Conservation (phyloP, 2,329 filamentous ascomycete species). For the Xenosphaeropsis pyriputrescens region DNA sequence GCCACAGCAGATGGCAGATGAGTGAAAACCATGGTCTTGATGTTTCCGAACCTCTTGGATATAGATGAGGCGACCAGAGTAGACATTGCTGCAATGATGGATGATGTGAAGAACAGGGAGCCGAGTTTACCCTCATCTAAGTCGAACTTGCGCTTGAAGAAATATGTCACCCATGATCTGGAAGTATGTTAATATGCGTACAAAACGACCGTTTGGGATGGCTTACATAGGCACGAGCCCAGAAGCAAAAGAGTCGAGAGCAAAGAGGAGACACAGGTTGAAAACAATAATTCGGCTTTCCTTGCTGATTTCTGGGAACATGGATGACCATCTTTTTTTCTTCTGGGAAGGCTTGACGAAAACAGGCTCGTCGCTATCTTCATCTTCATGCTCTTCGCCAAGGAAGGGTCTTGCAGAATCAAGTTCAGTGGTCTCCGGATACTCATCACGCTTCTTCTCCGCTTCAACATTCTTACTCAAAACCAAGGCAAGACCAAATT, state of each 20-base stretch:
- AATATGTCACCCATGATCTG: constrained; percentile 43
- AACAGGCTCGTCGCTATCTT: background rate
- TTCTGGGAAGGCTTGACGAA: constrained; percentile 3
- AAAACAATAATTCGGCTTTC: constrained; percentile 38
- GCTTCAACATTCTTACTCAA: constrained; percentile 27
- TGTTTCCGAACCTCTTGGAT: constrained; percentile 41
- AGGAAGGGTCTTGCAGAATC: constrained; percentile 8
- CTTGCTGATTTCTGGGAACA: constrained; percentile 42
- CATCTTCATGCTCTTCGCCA: constrained; percentile 7
- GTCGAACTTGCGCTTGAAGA: constrained; percentile 32
- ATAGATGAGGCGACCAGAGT: constrained; percentile 38
- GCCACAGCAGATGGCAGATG: constrained; percentile 56
- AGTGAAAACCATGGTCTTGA: constrained; percentile 65
- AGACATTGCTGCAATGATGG: constrained; percentile 33
- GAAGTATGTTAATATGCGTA: constrained; percentile 22
- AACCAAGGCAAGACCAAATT: constrained; percentile 33
- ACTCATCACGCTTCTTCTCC: constrained; percentile 16
- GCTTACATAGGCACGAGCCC: constrained; percentile 50
- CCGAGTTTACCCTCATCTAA: constrained; percentile 35
- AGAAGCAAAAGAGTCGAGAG: constrained; percentile 53
- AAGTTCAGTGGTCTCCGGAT: constrained; percentile 10
- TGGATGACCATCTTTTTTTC: constrained; percentile 8
- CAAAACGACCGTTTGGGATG: constrained; percentile 21
- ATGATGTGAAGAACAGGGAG: constrained; percentile 37
- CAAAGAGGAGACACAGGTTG: constrained; percentile 52